Conservation (phyloP, 2,329 filamentous ascomycete species). For the Nemania diffusa region DNA sequence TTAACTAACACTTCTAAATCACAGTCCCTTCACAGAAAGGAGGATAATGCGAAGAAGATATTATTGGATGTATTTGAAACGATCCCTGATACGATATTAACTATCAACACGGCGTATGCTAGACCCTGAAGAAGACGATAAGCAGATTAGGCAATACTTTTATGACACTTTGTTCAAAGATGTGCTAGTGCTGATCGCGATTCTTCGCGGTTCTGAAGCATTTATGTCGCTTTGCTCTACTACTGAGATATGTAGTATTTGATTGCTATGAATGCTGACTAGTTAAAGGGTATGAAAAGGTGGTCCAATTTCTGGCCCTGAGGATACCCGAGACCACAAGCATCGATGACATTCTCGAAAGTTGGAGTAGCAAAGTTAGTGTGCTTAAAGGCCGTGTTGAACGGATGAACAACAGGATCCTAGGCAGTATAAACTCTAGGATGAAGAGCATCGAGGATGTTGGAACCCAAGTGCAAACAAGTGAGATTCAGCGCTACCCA, state of each 20-base stretch:
- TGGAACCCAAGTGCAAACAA: not conserved
- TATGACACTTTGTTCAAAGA: not conserved
- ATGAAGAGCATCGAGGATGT: not conserved
- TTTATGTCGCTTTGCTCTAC: not conserved
- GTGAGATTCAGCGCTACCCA: no score
- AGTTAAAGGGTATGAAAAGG: not conserved
- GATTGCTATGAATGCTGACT: not conserved
- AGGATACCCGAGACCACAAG: not conserved
- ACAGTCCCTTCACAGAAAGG: not conserved
- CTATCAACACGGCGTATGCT: conserved; percentile 2
- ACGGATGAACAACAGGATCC: not conserved
- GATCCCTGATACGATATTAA: not conserved
- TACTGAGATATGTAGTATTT: not conserved
- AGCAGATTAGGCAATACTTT: not conserved
- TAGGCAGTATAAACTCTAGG: not conserved
- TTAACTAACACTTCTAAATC: not conserved
- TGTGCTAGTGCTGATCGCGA: not conserved
- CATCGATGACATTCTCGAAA: not conserved
- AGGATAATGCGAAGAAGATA: conserved; percentile 6
- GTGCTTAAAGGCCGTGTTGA: not conserved
- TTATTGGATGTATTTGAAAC: not conserved
- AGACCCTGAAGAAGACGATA: not conserved
- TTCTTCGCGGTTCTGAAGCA: conserved; percentile 2
- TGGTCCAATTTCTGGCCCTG: not conserved
- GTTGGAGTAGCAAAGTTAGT: not conserved